Evolutionary conservation across 805 yeast genomes (phyloP).

Genomic region (Nakazawaea wyomingensis): DNA sequence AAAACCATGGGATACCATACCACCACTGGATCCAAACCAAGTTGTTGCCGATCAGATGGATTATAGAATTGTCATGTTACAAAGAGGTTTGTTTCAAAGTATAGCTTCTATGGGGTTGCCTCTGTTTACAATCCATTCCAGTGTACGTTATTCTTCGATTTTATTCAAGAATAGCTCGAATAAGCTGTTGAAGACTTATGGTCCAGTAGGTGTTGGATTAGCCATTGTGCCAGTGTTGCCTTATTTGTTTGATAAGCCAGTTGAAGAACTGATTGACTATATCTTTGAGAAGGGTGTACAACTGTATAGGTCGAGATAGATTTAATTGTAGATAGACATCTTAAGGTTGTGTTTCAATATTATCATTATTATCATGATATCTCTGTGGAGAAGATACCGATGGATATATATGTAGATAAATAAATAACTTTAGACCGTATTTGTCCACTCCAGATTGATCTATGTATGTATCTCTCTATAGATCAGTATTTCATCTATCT

Average conservation of each 20-base stretch:
- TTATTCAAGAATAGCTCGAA: conserved; percentile 53
- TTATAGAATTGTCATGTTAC: conserved; percentile 60
- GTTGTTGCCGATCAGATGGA: conserved; percentile 47
- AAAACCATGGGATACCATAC: conserved; percentile 60
- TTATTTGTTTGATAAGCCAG: conserved; percentile 77
- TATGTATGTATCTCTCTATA: too few species aligned
- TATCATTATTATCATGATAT: too few species aligned
- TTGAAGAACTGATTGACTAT: conserved; percentile 62
- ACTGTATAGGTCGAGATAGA: neutral
- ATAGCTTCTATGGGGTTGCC: conserved; percentile 86
- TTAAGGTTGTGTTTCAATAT: too few species aligned
- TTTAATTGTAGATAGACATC: too few species aligned
- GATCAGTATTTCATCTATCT: too few species aligned
- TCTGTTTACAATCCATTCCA: conserved; percentile 76
- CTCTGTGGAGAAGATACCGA: too few species aligned
- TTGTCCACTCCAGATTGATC: too few species aligned
- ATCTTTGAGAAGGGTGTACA: conserved; percentile 44
- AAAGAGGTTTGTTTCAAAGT: conserved; percentile 76
- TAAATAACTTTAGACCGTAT: too few species aligned
- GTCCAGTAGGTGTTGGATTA: conserved; percentile 77
- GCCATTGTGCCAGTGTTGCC: conserved; percentile 76
- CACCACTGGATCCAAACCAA: conserved; percentile 34
- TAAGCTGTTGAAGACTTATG: conserved; percentile 49
- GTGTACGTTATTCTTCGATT: conserved; percentile 64
- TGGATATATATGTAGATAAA: too few species aligned